Percentiles rank a stretch among this genome's conserved stretches.
Evolutionary conservation across 2,329 filamentous ascomycete genomes (phyloP).

Genomic region (Saccharata proteae): DNA sequence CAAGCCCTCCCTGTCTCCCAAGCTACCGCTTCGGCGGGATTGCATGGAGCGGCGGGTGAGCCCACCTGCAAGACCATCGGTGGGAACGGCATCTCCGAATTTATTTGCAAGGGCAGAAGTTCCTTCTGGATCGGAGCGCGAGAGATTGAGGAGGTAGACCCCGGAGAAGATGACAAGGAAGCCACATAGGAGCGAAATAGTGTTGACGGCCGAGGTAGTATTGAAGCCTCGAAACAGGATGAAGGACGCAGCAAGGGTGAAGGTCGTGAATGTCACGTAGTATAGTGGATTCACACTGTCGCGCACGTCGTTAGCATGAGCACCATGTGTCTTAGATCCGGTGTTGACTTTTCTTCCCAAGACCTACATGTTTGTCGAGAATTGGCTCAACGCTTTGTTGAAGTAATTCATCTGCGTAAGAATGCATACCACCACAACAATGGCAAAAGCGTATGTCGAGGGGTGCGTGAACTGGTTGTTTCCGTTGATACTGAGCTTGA

Average conservation of each 20-base stretch:
- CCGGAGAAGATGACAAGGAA: conserved; percentile 93
- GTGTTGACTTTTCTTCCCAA: no score
- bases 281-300: conserved; percentile 84
- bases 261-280: conserved; percentile 95
- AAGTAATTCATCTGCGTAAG: conserved; percentile 99
- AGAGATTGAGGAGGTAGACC: conserved; percentile 93
- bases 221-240: conserved; percentile 96
- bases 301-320: conserved; percentile 1
- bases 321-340: background rate
- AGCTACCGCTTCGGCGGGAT: conserved; percentile 52
- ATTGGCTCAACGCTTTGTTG: conserved; percentile 95
- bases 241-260: conserved; percentile 86
- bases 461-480: conserved; percentile 93
- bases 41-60: conserved; percentile 94
- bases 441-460: conserved; percentile 95
- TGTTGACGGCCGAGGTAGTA: conserved; percentile 83
- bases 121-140: conserved; percentile 78
- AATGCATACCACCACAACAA: conserved; percentile 86
- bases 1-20: conserved; percentile 62
- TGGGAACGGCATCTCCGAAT: conserved; percentile 67
- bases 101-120: conserved; percentile 43
- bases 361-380: conserved; percentile 89
- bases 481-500: conserved; percentile 86
- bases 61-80: conserved; percentile 78
- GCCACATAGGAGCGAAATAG: conserved; percentile 79